phyloP scores from a whole-genome alignment of 352 stramenopile species.

The Globisporangium cystogenes region DNA sequence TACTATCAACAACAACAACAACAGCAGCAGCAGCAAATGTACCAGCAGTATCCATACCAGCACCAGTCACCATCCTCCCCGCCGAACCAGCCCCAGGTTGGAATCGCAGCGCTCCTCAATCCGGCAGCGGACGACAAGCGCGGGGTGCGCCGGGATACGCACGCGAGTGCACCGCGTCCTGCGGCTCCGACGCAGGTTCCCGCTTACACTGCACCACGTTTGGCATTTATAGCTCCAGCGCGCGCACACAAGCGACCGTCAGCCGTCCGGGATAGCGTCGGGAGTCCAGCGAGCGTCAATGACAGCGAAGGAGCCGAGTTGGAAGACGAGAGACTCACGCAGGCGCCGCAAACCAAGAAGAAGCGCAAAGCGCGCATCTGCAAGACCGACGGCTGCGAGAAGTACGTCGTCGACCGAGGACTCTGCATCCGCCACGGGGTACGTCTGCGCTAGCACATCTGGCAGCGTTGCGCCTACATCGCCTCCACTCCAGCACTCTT shows the following conservation, averaged over 20 bases:
- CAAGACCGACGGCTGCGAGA: conserved; percentile 31
- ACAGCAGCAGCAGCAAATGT: background rate
- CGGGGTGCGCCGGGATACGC: background rate
- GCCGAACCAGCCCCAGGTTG: conserved; percentile 3
- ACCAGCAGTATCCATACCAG: too few species aligned
- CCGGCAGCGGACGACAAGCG: conserved; percentile 1
- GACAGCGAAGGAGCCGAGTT: conserved; percentile 3
- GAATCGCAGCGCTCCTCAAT: conserved; percentile 12
- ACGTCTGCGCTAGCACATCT: background rate
- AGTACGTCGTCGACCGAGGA: conserved; percentile 39
- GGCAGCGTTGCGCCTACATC: background rate
- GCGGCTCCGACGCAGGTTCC: background rate
- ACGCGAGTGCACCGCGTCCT: background rate
- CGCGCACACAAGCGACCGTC: background rate
- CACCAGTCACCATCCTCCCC: background rate
- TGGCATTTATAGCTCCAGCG: background rate
- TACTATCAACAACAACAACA: background rate
- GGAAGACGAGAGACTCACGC: background rate
- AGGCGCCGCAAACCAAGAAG: conserved; percentile 18
- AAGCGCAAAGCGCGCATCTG: conserved; percentile 39
- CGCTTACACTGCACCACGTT: background rate
- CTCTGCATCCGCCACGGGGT: conserved; percentile 41
- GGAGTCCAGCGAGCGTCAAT: conserved; percentile 1
- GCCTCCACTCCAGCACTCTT: background rate
- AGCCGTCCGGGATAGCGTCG: background rate